These are phyloP conservation scores for Camellia sinensis DNA, from an alignment of 148 eudicot species.

Conservation along the genomic window DNA sequence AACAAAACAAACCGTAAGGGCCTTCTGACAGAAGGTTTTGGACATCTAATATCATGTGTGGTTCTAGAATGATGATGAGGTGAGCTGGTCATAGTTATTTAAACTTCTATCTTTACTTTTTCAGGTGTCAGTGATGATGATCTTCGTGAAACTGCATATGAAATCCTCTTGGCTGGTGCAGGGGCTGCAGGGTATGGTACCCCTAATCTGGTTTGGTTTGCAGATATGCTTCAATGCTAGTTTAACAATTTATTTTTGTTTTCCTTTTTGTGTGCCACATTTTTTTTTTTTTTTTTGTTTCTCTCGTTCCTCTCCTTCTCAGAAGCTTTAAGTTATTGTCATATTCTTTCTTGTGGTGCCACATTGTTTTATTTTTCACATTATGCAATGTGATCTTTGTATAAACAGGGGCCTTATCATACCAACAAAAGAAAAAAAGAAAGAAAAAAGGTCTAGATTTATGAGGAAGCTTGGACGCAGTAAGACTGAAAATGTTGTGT, in stretches of 20 bases:
- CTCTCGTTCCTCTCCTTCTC: not conserved
- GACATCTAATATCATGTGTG: not conserved
- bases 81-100: slow-evolving; percentile 16
- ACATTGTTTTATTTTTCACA: not conserved
- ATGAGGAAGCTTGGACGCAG: slow-evolving; percentile 89
- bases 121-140: slow-evolving; percentile 88
- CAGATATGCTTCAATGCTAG: slow-evolving; percentile 10
- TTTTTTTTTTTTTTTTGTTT: slow-evolving; percentile 12
- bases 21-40: not conserved
- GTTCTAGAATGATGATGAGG: not conserved
- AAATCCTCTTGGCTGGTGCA: slow-evolving; percentile 93
- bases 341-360: slow-evolving; percentile 4
- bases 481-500: slow-evolving; percentile 54
- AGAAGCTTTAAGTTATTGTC: not conserved
- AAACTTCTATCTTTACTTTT: slow-evolving; percentile 16
- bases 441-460: slow-evolving; percentile 80
- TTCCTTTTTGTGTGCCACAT: slow-evolving; percentile 9
- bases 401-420: slow-evolving; percentile 80
- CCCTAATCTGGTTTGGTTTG: slow-evolving; percentile 19
- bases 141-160: slow-evolving; percentile 96
- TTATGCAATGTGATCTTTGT: slow-evolving; percentile 4
- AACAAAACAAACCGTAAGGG: not conserved
- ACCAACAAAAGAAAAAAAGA: slow-evolving; percentile 94
- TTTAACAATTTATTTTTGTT: not conserved
- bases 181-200: slow-evolving; percentile 93